phyloP scores from a whole-genome alignment of 192 early-diverging fungal species.

The Diversispora eburnea region DNA sequence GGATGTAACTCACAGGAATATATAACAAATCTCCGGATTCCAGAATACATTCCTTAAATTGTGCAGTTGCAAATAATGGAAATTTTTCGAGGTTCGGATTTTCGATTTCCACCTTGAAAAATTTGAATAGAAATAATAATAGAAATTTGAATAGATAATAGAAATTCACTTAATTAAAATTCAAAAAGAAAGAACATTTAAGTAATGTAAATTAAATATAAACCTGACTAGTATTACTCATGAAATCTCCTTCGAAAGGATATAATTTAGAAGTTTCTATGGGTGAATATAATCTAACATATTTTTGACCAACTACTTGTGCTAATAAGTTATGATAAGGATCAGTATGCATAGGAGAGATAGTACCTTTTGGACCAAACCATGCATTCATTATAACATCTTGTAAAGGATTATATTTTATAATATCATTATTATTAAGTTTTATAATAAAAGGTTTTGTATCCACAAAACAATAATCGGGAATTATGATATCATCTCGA shows the following conservation, averaged over 20 bases:
- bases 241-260: slow-evolving; percentile 49
- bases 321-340: slow-evolving; percentile 77
- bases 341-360: slow-evolving; percentile 85
- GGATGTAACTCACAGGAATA: slow-evolving; percentile 68
- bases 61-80: slow-evolving; percentile 54
- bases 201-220: background rate
- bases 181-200: too few relatives aligned
- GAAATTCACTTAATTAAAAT: too few relatives aligned
- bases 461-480: slow-evolving; percentile 73
- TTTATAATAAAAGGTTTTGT: slow-evolving; percentile 23
- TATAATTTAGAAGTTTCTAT: slow-evolving; percentile 59
- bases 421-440: background rate
- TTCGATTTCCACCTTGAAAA: slow-evolving; percentile 62
- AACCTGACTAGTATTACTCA: slow-evolving; percentile 74
- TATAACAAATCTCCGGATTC: slow-evolving; percentile 77
- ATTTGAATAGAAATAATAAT: background rate
- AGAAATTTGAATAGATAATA: background rate
- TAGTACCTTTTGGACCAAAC: slow-evolving; percentile 78
- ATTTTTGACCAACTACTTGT: slow-evolving; percentile 82
- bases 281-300: slow-evolving; percentile 69
- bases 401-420: slow-evolving; percentile 31
- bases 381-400: slow-evolving; percentile 65
- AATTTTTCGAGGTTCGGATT: slow-evolving; percentile 51
- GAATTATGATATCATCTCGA: slow-evolving; percentile 62
- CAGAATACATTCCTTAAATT: slow-evolving; percentile 67